These are phyloP conservation scores for Dactylellina haptotyla DNA, from an alignment of 2,329 filamentous ascomycete species.

Conservation along the genomic window DNA sequence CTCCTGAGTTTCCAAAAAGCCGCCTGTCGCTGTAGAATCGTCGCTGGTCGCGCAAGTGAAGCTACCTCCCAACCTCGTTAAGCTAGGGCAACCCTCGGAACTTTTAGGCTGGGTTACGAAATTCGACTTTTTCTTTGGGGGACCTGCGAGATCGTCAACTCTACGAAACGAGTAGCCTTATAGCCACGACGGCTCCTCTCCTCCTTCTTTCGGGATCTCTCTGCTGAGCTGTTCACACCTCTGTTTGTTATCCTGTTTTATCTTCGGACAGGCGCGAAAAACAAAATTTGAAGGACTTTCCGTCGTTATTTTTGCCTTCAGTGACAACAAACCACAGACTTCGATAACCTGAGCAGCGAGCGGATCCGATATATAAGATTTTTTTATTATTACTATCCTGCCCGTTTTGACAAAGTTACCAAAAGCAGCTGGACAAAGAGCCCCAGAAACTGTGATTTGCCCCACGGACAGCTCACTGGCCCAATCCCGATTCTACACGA, in stretches of 20 bases:
- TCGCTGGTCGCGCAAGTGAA: slow-evolving; percentile 38
- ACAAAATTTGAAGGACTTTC: slow-evolving; percentile 20
- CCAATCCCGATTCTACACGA: slow-evolving; percentile 54
- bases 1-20: slow-evolving; percentile 38
- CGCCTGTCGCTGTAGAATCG: slow-evolving; percentile 36
- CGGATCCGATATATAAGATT: not conserved
- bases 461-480: slow-evolving; percentile 43
- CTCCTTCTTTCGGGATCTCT: slow-evolving; percentile 27
- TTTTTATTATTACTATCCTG: slow-evolving; percentile 22
- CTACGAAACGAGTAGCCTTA: slow-evolving; percentile 34
- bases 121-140: slow-evolving; percentile 24
- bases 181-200: slow-evolving; percentile 46
- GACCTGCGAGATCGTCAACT: slow-evolving; percentile 41
- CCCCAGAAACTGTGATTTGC: slow-evolving; percentile 33
- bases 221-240: slow-evolving; percentile 52
- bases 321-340: slow-evolving; percentile 47
- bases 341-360: slow-evolving; percentile 19
- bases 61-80: slow-evolving; percentile 30
- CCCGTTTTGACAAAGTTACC: not conserved
- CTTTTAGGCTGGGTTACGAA: slow-evolving; percentile 37
- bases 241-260: slow-evolving; percentile 33
- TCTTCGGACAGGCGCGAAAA: slow-evolving; percentile 39
- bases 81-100: slow-evolving; percentile 37
- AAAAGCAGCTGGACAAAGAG: slow-evolving; percentile 26
- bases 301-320: slow-evolving; percentile 14